Evolutionary conservation across 768 basidiomycete genomes (phyloP).

Genomic region (Xanthoconium purpureum): DNA sequence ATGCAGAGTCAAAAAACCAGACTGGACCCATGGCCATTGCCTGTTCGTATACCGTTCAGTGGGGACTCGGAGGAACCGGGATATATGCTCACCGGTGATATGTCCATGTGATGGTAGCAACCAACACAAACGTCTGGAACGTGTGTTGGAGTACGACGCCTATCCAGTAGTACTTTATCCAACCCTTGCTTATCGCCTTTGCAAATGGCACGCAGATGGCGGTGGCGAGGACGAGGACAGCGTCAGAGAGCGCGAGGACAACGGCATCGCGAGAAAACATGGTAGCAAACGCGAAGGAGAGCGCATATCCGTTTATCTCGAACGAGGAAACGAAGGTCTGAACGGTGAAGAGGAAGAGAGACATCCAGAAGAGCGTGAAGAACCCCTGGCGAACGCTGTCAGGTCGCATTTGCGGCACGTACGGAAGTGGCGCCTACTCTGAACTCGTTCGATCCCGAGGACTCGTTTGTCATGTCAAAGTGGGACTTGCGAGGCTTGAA

Average conservation of each 20-base stretch:
- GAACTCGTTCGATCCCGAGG: constrained; percentile 78
- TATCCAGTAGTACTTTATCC: constrained; percentile 77
- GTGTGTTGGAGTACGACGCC: constrained; percentile 79
- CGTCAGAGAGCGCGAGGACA: constrained; percentile 81
- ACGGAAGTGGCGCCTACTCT: constrained; percentile 42
- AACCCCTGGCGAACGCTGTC: constrained; percentile 61
- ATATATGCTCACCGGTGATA: constrained; percentile 61
- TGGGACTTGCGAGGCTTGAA: constrained; percentile 84
- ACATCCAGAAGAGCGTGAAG: constrained; percentile 92
- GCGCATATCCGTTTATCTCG: constrained; percentile 72
- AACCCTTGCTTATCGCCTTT: constrained; percentile 68
- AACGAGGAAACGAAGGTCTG: constrained; percentile 75
- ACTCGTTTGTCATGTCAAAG: constrained; percentile 80
- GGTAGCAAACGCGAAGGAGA: constrained; percentile 77
- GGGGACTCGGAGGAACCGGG: neutral
- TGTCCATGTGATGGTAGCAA: constrained; percentile 80
- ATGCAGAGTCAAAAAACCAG: constrained; percentile 85
- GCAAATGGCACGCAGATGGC: constrained; percentile 82
- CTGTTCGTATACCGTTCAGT: constrained; percentile 36
- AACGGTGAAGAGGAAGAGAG: constrained; percentile 77
- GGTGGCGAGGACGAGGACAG: constrained; percentile 72
- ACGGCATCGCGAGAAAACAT: constrained; percentile 86
- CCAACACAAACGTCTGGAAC: constrained; percentile 72
- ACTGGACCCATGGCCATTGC: constrained; percentile 98
- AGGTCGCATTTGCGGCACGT: constrained; percentile 2